A percentile compares a stretch with the other conserved stretches of the same genome.
phyloP scores from a whole-genome alignment of 2,329 filamentous ascomycete species.

The Trichoderma atrobrunneum region DNA sequence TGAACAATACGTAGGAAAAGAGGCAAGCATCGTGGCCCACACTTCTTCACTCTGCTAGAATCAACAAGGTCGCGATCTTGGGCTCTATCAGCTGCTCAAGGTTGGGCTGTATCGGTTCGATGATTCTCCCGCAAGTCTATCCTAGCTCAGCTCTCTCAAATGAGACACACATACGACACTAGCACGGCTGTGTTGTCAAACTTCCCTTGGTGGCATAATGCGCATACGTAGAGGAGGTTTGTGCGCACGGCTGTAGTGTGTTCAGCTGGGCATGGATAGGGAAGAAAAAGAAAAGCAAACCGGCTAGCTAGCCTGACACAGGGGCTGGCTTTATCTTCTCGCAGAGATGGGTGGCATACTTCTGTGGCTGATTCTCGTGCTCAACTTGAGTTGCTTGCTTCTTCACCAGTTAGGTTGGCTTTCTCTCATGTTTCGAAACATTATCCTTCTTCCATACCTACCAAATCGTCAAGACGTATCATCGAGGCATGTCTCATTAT shows the following conservation, averaged over 20 bases:
- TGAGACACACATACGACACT: constrained; percentile 9
- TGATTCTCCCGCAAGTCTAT: background rate
- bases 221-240: background rate
- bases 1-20: background rate
- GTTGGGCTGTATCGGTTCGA: background rate
- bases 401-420: background rate
- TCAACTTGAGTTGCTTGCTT: background rate
- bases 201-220: background rate
- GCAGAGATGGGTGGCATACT: background rate
- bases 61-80: background rate
- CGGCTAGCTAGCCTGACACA: background rate
- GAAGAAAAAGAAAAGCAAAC: background rate
- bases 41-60: too few species aligned
- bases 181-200: background rate
- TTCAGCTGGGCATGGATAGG: constrained; percentile 17
- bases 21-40: background rate
- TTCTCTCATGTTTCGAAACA: background rate
- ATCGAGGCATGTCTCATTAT: background rate
- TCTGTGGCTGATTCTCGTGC: background rate
- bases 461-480: background rate
- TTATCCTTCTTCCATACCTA: background rate
- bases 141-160: background rate
- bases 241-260: background rate
- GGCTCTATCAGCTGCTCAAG: background rate
- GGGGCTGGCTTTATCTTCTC: background rate